phyloP scores from a whole-genome alignment of 306 rosid species.

The Prunus mume region DNA sequence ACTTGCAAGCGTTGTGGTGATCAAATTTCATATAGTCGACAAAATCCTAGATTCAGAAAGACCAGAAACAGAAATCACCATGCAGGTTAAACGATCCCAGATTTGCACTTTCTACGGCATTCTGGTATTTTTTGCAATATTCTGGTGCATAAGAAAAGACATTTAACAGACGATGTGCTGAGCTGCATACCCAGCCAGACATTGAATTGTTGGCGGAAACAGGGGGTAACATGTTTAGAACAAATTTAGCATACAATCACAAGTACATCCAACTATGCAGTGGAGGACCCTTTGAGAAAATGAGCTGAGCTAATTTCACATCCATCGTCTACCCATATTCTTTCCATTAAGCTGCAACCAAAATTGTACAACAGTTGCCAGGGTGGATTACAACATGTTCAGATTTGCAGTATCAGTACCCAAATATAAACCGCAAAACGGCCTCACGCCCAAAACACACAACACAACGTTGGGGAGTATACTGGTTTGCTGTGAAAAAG shows the following conservation, averaged over 20 bases:
- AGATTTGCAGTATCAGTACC: neutral
- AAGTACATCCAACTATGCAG: neutral
- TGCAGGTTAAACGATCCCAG: too few species aligned
- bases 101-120: too few species aligned
- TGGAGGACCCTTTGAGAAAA: neutral
- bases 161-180: neutral
- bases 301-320: neutral
- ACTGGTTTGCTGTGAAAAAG: neutral
- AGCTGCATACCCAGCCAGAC: neutral
- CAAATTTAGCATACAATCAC: neutral
- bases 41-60: too few species aligned
- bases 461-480: neutral
- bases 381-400: neutral
- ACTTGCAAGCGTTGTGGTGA: too few species aligned
- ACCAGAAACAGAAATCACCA: too few species aligned
- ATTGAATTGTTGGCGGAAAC: neutral
- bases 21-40: too few species aligned
- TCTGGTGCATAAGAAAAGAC: neutral
- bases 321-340: neutral
- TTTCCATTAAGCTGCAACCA: neutral
- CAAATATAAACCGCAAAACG: neutral
- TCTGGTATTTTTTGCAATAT: neutral
- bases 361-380: neutral
- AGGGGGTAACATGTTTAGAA: neutral
- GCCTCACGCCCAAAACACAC: neutral